phyloP scores from a whole-genome alignment of 257 asterid species.

The Coffea canephora region DNA sequence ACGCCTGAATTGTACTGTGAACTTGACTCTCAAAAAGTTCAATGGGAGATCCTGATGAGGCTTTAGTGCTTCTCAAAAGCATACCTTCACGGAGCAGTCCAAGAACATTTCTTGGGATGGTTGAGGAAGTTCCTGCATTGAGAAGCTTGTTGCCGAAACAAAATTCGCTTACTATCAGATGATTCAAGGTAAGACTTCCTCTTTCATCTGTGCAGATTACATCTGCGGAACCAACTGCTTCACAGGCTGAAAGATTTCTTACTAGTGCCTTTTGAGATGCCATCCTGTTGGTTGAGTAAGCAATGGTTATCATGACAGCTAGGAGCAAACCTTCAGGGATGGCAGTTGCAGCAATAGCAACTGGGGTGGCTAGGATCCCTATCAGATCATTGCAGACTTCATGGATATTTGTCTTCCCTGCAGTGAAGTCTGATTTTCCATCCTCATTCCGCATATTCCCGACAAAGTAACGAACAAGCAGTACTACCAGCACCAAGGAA shows the following conservation, averaged over 20 bases:
- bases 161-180: conserved; percentile 44
- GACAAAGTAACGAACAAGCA: conserved; percentile 55
- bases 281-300: conserved; percentile 62
- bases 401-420: conserved; percentile 27
- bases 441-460: conserved; percentile 34
- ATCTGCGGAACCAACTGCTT: conserved; percentile 61
- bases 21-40: conserved; percentile 46
- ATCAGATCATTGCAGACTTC: conserved; percentile 40
- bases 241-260: conserved; percentile 64
- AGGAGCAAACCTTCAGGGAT: conserved; percentile 64
- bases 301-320: conserved; percentile 56
- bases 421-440: conserved; percentile 30
- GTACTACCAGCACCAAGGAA: conserved; percentile 38
- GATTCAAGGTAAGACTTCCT: conserved; percentile 49
- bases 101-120: conserved; percentile 26
- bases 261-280: conserved; percentile 57
- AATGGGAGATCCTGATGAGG: conserved; percentile 21
- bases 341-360: conserved; percentile 59
- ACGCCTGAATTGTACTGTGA: conserved; percentile 47
- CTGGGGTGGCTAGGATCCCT: conserved; percentile 48
- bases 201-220: conserved; percentile 67
- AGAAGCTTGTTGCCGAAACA: conserved; percentile 28
- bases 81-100: conserved; percentile 42
- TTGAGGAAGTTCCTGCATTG: conserved; percentile 5
- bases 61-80: conserved; percentile 39